Evolutionary conservation across 164 flowering plant species (phyloP), one percentile per base, ranked within the genome.

Genomic region (Dillenia turbinata): DNA sequence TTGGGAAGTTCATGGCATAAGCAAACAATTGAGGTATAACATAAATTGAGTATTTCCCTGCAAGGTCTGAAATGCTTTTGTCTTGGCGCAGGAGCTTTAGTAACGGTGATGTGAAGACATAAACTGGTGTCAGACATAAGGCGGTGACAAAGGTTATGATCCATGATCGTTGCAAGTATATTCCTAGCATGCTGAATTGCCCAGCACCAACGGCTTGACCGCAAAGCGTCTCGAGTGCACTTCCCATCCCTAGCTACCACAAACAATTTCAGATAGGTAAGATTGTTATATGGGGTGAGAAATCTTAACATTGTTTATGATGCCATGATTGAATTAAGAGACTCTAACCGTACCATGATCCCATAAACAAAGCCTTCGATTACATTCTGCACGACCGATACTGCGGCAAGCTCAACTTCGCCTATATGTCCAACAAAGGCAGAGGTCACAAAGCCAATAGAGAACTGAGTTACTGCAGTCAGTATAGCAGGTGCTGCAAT

Each of bases 131-230:
- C 14, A 83, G 57, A 22, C 77, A 19, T 46, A 83, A 13, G 14
- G 81, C 73, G 0, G 79, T 80, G 44, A 57, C 57, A 13, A 57
- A 13, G 53, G 78, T 69, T 43, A 83, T 77, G 17, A 83, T 75
- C 70, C 78, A 83, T 59, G 87, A 80, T 66, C 83, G 71, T 66
- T 83, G 87, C 75, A 80, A 12, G 62, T 83, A 78, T 10, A 80
- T 60, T 40, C 84, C 87, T 12, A 83, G 77, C 82, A 78, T 80
- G 60, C 73, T 64, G 2, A 71, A 4, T 57, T 78, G 76, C 52
- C 81, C 83, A 9, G 84, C 84, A 7, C 87, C 87, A 16, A 80
- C 81, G 0, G 87, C 84, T 63, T 83, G 84, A 13, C 87, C 87
- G 44, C 78, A 76, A 0, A 83, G 81, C 8, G 83, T 83, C 70